Conservation (phyloP, 208 protist genomes). For the Leishmania tropica region DNA sequence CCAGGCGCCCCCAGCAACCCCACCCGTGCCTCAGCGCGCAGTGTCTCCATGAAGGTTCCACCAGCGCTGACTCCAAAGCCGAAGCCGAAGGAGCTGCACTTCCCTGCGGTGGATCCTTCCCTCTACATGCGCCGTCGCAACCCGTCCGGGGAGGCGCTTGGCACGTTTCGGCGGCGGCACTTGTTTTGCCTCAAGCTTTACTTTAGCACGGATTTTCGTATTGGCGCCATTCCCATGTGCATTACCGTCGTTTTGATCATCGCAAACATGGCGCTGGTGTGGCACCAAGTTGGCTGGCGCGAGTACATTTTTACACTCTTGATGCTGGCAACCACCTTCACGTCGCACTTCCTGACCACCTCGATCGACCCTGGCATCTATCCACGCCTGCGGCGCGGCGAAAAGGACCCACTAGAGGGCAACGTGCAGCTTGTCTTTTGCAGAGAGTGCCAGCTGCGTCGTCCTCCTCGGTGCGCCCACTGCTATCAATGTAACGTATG, state of each 20-base stretch:
- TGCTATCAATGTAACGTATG: conserved; percentile 89
- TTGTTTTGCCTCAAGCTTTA: conserved; percentile 39
- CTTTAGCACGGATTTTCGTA: conserved; percentile 42
- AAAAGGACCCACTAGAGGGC: conserved; percentile 60
- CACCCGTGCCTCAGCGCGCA: background rate
- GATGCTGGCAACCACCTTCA: conserved; percentile 49
- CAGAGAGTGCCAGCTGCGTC: conserved; percentile 60
- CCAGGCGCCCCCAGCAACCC: background rate
- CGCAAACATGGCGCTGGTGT: conserved; percentile 56
- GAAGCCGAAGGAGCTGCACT: conserved; percentile 16
- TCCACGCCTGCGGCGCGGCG: conserved; percentile 59
- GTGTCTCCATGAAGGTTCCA: background rate
- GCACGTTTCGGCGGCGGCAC: conserved; percentile 23
- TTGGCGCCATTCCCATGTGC: conserved; percentile 33
- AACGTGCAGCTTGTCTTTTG: conserved; percentile 60
- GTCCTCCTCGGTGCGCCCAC: conserved; percentile 83
- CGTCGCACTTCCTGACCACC: conserved; percentile 51
- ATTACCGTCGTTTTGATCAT: conserved; percentile 56
- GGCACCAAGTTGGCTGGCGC: conserved; percentile 37
- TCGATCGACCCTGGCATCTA: conserved; percentile 82
- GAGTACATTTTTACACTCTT: conserved; percentile 44
- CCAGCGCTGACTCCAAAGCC: conserved; percentile 10
- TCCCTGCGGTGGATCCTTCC: conserved; percentile 25
- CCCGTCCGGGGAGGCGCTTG: conserved; percentile 41
- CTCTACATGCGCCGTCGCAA: conserved; percentile 47